A percentile compares a stretch with the other conserved stretches of the same genome.
phyloP scores from a whole-genome alignment of 805 yeast genomes.

The Vanderwaltozyma tropicalis region DNA sequence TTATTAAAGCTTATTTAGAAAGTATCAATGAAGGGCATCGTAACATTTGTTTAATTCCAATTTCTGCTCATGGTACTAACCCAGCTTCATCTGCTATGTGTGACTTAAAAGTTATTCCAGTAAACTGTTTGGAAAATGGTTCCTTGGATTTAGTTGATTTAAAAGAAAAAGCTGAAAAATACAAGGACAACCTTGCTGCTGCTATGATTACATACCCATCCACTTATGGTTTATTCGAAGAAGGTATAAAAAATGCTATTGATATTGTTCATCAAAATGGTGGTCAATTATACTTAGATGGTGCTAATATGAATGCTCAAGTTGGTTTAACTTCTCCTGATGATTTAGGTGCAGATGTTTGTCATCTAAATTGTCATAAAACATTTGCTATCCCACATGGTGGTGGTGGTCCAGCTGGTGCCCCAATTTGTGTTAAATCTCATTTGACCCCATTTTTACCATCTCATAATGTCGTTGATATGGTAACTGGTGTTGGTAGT shows the following conservation, averaged over 20 bases:
- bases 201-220: slow-evolving; percentile 97
- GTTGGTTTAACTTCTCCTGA: slow-evolving; percentile 97
- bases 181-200: slow-evolving; percentile 68
- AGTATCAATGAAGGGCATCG: slow-evolving; percentile 62
- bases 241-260: slow-evolving; percentile 75
- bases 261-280: slow-evolving; percentile 78
- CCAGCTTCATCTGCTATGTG: slow-evolving; percentile 99
- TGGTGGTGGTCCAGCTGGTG: slow-evolving; percentile 99
- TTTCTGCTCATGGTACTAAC: slow-evolving; percentile 95
- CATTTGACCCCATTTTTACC: slow-evolving; percentile 81
- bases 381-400: slow-evolving; percentile 98
- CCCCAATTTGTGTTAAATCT: slow-evolving; percentile 86
- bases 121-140: slow-evolving; percentile 78
- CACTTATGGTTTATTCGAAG: slow-evolving; percentile 93
- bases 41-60: slow-evolving; percentile 88
- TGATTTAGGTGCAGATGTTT: slow-evolving; percentile 95
- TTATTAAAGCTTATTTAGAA: slow-evolving; percentile 67
- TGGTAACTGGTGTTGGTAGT: slow-evolving; percentile 35
- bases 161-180: slow-evolving; percentile 56
- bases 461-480: slow-evolving; percentile 50
- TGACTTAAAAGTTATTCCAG: slow-evolving; percentile 86
- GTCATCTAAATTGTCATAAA: slow-evolving; percentile 93
- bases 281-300: slow-evolving; percentile 95
- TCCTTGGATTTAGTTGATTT: slow-evolving; percentile 76
- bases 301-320: slow-evolving; percentile 99